Evolutionary conservation across 805 yeast species (phyloP).

Genomic region (Scheffersomyces stipitis): DNA sequence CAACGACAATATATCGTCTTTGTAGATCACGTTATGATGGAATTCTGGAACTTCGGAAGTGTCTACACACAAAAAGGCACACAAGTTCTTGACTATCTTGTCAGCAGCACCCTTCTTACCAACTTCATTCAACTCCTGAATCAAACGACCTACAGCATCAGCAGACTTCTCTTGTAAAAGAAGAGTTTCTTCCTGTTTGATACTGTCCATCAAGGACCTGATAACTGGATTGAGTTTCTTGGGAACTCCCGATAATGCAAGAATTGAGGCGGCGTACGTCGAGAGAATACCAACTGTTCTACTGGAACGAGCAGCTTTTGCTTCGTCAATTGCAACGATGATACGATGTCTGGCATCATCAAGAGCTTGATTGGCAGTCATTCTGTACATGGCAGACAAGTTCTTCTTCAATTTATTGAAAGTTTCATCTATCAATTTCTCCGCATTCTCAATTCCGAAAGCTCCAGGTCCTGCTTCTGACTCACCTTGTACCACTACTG

Average conservation of each 20-base stretch:
- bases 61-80: conserved; percentile 93
- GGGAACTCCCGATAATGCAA: conserved; percentile 70
- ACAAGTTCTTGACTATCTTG: conserved; percentile 84
- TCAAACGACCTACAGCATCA: conserved; percentile 60
- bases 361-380: conserved; percentile 67
- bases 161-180: conserved; percentile 75
- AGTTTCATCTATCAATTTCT: conserved; percentile 59
- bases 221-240: conserved; percentile 85
- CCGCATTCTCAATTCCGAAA: conserved; percentile 77
- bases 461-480: conserved; percentile 93
- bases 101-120: conserved; percentile 77
- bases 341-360: conserved; percentile 79
- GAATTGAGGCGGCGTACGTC: conserved; percentile 71
- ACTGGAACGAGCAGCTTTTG: conserved; percentile 49
- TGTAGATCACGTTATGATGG: conserved; percentile 55
- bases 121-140: conserved; percentile 53
- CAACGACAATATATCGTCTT: conserved; percentile 65
- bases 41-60: conserved; percentile 96
- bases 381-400: conserved; percentile 67
- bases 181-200: conserved; percentile 69
- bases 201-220: conserved; percentile 86
- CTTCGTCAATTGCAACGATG: conserved; percentile 63
- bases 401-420: conserved; percentile 63
- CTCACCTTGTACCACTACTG: conserved; percentile 92
- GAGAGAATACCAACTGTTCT: conserved; percentile 66